These are phyloP conservation scores for Eucalyptus cloeziana DNA, from an alignment of 345 rosid species.

Conservation along the genomic window DNA sequence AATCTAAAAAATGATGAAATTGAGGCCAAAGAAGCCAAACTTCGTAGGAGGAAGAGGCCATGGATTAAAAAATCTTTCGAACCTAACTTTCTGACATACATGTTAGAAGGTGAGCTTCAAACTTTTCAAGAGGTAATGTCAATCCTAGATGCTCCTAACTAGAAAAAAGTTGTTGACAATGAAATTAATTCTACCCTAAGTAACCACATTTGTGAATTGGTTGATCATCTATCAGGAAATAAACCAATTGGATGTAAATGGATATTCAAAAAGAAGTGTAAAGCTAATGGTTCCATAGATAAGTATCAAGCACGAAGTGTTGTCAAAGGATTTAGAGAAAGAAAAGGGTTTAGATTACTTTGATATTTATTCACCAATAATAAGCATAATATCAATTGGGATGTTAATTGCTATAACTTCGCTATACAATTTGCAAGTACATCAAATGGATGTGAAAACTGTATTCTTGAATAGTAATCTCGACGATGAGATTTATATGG, in stretches of 20 bases:
- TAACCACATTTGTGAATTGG: not conserved
- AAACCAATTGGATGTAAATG: not conserved
- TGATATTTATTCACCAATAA: not conserved
- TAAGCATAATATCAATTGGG: not conserved
- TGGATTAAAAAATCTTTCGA: not conserved
- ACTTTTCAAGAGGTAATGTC: not conserved
- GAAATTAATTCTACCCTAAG: not conserved
- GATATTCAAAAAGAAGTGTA: not conserved
- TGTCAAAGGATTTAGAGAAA: not conserved
- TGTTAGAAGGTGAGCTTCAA: rapidly evolving
- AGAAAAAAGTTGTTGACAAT: not conserved
- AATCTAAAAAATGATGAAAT: not conserved
- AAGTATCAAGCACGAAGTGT: not conserved
- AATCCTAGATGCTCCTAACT: not conserved
- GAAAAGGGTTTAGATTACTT: not conserved
- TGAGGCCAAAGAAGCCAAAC: not conserved
- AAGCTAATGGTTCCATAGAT: not conserved
- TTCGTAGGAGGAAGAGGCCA: not conserved
- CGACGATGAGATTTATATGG: not conserved
- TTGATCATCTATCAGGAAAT: not conserved
- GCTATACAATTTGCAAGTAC: not conserved
- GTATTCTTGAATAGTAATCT: not conserved
- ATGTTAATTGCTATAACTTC: not conserved
- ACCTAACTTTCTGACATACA: not conserved
- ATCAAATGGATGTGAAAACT: not conserved